These are phyloP conservation scores for Cyclotella choctawhatcheeana DNA, from an alignment of 108 stramenopile species.

Conservation along the genomic window DNA sequence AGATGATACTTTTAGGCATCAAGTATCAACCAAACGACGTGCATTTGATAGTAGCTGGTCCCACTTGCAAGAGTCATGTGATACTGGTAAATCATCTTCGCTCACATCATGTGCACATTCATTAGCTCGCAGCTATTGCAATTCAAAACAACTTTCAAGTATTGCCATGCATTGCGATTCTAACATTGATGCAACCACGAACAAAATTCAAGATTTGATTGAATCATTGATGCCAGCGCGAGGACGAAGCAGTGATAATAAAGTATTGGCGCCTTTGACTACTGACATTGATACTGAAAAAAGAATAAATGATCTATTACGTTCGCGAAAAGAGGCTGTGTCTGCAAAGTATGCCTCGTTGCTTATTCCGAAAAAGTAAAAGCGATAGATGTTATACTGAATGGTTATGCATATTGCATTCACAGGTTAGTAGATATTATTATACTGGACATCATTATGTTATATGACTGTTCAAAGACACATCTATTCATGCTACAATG, in stretches of 20 bases:
- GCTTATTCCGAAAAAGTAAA: slow-evolving; percentile 31
- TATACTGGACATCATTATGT: no score
- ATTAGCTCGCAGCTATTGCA: slow-evolving; percentile 22
- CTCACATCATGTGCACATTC: slow-evolving; percentile 29
- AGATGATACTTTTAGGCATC: neutral
- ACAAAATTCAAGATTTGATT: slow-evolving; percentile 18
- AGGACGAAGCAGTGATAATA: slow-evolving; percentile 12
- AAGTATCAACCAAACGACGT: slow-evolving; percentile 20
- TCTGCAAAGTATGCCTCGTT: slow-evolving; percentile 22
- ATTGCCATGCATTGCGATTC: slow-evolving; percentile 18
- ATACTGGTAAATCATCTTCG: neutral
- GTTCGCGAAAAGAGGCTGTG: slow-evolving; percentile 34
- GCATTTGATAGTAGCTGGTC: neutral
- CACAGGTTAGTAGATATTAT: no score
- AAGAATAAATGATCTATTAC: slow-evolving; percentile 26
- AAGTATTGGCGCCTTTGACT: neutral
- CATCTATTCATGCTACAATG: no score
- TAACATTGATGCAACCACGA: slow-evolving; percentile 18
- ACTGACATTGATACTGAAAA: neutral
- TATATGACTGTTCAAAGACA: no score
- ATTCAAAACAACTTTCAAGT: slow-evolving; percentile 3
- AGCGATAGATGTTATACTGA: no score
- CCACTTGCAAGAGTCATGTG: slow-evolving; percentile 1
- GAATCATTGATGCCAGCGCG: slow-evolving; percentile 32
- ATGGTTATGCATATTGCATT: no score